Base-by-base conservation (phyloP, 129 eudicot genomes). In the Ambrosia trifida region DNA sequence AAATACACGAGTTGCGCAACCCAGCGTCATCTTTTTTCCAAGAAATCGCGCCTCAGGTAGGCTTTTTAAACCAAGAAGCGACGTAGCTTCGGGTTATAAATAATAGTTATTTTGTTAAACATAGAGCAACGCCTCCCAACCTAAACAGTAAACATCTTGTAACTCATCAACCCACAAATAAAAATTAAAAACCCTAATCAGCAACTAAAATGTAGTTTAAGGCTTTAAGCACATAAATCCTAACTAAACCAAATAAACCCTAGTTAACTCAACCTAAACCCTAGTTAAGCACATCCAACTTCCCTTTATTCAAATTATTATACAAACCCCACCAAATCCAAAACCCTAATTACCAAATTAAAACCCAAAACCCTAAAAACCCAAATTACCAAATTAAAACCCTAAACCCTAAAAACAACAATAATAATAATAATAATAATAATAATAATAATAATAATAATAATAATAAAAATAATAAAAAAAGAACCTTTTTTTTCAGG, bases 311-410 rank as follows among this genome's bases (percentile, higher is more conserved):
- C 43, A 36, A 36, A 1, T 40, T 40, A 5, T 40, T 40, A 40
- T 7, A 7, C 11, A 40, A 43, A 19, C 6, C 51, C 41, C 18
- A 18, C 16, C 30, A 18, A 24, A 59, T 12, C 13, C 7, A 60
- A 45, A 45, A 46, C 78, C 72, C 78, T 64, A 63, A 63, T 36
- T 47, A 2, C 10, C 38, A 32, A 32, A 62, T 16, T 72, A 46
- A 47, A 11, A 7, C 38, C 18, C 59, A 2, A 30, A 31, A 19
- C 36, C 58, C 58, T 44, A 45, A 11, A 46, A 46, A 46, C 52
- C 52, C 17, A 10, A 46, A 46, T 11, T 10, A n/a, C 17, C 16
- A 12, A 46, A 11, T 46, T 38, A 38, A 38, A 7, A 7, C 0
- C 5, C 4, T 6, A 35, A 35, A 45, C 50, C 50, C 50, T 45